phyloP scores from a whole-genome alignment of 345 rosid species.

The Tarenaya hassleriana region DNA sequence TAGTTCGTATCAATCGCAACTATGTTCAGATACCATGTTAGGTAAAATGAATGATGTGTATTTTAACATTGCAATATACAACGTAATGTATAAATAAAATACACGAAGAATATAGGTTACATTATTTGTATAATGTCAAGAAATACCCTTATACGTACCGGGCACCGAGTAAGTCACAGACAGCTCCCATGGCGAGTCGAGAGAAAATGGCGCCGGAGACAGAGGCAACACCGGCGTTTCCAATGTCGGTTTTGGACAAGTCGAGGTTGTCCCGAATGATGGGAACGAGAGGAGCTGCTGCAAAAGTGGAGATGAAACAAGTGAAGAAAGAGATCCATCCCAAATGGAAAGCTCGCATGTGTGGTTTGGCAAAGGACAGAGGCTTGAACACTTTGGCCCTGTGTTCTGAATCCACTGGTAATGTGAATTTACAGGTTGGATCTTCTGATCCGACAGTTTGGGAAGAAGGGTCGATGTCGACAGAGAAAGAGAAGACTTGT shows the following conservation, averaged over 20 bases:
- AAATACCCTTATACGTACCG: conserved; percentile 28
- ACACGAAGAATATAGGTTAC: too few species aligned
- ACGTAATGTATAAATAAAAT: too few species aligned
- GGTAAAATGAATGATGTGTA: too few species aligned
- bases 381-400: conserved; percentile 53
- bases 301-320: conserved; percentile 72
- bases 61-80: too few species aligned
- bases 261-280: conserved; percentile 68
- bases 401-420: conserved; percentile 78
- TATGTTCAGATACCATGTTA: too few species aligned
- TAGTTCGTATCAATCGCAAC: too few species aligned
- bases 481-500: conserved; percentile 51
- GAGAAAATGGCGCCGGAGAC: conserved; percentile 73
- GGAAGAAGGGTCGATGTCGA: conserved; percentile 21
- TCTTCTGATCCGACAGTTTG: conserved; percentile 39
- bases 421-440: conserved; percentile 44
- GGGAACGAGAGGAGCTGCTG: conserved; percentile 74
- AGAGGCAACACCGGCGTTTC: conserved; percentile 74
- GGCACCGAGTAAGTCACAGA: conserved; percentile 67
- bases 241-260: conserved; percentile 51
- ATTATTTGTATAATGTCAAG: background rate
- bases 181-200: conserved; percentile 68
- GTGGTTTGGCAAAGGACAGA: conserved; percentile 61
- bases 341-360: conserved; percentile 74
- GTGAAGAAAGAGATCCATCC: conserved; percentile 81